phyloP scores from a whole-genome alignment of 768 basidiomycete genomes.

The Psilocybe cyanescens region DNA sequence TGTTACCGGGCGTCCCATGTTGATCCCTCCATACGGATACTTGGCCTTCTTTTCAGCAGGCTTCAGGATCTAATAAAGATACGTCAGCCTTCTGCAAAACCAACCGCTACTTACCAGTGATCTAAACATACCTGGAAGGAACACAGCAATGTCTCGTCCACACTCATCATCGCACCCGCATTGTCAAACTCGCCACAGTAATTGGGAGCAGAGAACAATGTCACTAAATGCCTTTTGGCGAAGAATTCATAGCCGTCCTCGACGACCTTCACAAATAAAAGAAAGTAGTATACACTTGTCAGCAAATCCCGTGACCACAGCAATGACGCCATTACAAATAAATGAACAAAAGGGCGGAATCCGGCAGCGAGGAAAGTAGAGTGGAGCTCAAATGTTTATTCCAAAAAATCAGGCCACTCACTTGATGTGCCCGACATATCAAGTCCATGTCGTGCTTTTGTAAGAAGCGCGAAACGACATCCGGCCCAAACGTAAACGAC shows the following conservation, averaged over 20 bases:
- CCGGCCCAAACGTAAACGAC: conserved; percentile 98
- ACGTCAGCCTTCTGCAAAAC: background rate
- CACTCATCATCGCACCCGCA: conserved; percentile 99
- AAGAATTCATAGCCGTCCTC: conserved; percentile 99
- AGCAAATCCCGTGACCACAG: background rate
- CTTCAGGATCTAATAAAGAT: conserved; percentile 80
- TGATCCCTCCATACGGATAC: conserved; percentile 86
- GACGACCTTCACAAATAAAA: conserved; percentile 70
- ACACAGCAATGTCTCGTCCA: conserved; percentile 95
- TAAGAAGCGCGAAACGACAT: conserved; percentile 96
- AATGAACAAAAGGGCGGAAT: background rate
- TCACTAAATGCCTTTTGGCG: conserved; percentile 95
- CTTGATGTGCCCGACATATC: conserved; percentile 98
- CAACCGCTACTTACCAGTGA: background rate
- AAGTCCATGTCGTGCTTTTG: conserved; percentile 99
- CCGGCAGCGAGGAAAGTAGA: background rate
- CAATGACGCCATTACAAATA: background rate
- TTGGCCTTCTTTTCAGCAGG: conserved; percentile 99
- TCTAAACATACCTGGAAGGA: conserved; percentile 84
- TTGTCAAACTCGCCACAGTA: conserved; percentile 98
- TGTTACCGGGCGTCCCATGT: conserved; percentile 87
- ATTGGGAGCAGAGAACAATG: conserved; percentile 95
- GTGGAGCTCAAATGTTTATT: background rate
- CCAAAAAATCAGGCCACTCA: conserved; percentile 37
- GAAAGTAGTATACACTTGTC: background rate